Conservation (phyloP, 106 monocot genomes). For the Allium sativum region DNA sequence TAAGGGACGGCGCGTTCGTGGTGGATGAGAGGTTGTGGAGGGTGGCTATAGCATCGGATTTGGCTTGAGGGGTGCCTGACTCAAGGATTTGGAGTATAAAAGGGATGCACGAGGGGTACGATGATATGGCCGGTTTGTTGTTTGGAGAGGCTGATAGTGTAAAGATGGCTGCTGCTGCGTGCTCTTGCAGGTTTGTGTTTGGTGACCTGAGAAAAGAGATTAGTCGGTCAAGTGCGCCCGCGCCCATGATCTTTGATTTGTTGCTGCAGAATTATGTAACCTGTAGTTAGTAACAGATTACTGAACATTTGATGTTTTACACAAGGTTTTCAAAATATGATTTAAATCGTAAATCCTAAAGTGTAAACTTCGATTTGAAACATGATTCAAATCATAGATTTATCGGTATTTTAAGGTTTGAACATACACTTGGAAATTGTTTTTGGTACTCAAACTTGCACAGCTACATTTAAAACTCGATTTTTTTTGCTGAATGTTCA, state of each 20-base stretch:
- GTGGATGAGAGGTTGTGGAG: slow-evolving; percentile 73
- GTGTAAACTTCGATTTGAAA: no score
- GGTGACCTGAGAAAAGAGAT: slow-evolving; percentile 39
- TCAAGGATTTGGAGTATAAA: slow-evolving; percentile 40
- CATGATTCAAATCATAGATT: no score
- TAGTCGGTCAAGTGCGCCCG: slow-evolving; percentile 54
- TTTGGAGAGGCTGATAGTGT: slow-evolving; percentile 63
- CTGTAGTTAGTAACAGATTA: no score
- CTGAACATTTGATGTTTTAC: no score
- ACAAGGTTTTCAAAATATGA: no score
- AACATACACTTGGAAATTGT: no score
- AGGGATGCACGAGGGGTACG: slow-evolving; percentile 35
- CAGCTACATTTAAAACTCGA: no score
- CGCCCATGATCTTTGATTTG: slow-evolving; percentile 65
- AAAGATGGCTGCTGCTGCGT: slow-evolving; percentile 52
- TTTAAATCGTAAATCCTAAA: no score
- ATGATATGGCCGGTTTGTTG: slow-evolving; percentile 45
- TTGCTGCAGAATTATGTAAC: slow-evolving; percentile 40
- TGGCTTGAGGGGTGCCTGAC: slow-evolving; percentile 55
- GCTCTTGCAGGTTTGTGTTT: slow-evolving; percentile 48
- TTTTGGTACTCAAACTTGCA: no score
- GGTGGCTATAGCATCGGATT: slow-evolving; percentile 51
- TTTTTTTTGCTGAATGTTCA: no score
- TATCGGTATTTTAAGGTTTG: no score
- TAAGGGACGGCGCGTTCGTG: slow-evolving; percentile 22